Base-by-base conservation (phyloP, 2,329 filamentous ascomycete species). In the Aspergillus clavatus region DNA sequence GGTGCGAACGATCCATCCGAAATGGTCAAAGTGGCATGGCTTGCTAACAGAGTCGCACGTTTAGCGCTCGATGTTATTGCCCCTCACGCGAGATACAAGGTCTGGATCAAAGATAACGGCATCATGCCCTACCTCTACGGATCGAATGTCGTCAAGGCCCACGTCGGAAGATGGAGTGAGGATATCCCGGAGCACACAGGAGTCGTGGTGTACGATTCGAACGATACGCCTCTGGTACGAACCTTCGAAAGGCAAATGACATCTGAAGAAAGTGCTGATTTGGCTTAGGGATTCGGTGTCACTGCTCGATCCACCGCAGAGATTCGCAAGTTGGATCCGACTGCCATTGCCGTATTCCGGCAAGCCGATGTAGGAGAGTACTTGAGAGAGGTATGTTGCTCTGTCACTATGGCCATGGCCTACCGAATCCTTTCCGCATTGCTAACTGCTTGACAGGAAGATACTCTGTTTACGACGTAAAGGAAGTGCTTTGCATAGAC, bases 71-170 rank as follows among this genome's bases (percentile, higher is more conserved):
- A 89, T 52, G 81, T 96, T 52, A 85, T 98, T 55, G 87, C 90
- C 46, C 85, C 88, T 54, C 89, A 96, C 68, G 91, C 91, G 36
- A 79, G 93, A 48, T 95, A 95, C 73, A 97, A 97, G 81, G 83
- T 97, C 58, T 97, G 90, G 89, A 84, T 98, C 56, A 94, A 94
- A 72, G 80, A 84, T 48, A 97, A 97, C 71, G 93, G 93, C 56
- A 90, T 94, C 62, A 95, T 96, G 89, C 91, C 93, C 1, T 97
- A 95, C 68, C 73, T 98, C 38, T 98, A 97, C 70, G 93, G 93
- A 42, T 87, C 88, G 46, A 90, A 97, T 68, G 78, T 95, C 42
- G 81, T 94, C 56, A 88, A 88, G 68, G 86, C 84, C 24, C 86
- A 89, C 66, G 80, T 93, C 14, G 88, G 88, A 16, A 74, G 89